Evolutionary conservation across 805 yeast genomes (phyloP).

Genomic region (Naumovozyma castellii): DNA sequence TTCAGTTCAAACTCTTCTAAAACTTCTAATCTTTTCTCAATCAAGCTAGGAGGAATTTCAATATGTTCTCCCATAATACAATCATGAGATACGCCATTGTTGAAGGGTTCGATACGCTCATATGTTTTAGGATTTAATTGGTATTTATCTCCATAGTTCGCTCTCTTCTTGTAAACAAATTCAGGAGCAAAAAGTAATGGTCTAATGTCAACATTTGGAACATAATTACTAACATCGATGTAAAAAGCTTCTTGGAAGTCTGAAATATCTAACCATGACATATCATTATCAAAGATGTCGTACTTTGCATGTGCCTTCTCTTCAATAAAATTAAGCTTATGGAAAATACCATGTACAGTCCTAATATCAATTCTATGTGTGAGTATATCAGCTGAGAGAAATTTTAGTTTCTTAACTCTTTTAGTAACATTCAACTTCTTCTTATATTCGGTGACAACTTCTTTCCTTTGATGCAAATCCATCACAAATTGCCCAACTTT

Average conservation of each 20-base stretch:
- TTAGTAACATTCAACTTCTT: constrained; percentile 40
- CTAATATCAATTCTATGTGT: constrained; percentile 51
- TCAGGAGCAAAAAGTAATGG: constrained; percentile 63
- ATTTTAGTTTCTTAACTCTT: constrained; percentile 44
- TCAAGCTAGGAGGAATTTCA: constrained; percentile 13
- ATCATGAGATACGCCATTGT: constrained; percentile 47
- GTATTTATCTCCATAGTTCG: constrained; percentile 38
- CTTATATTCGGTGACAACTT: constrained; percentile 36
- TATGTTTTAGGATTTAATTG: constrained; percentile 33
- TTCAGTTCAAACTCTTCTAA: constrained; percentile 36
- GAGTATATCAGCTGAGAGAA: constrained; percentile 57
- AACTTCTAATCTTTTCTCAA: constrained; percentile 15
- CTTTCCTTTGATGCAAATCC: constrained; percentile 60
- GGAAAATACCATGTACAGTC: constrained; percentile 41
- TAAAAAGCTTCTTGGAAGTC: constrained; percentile 53
- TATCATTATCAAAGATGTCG: constrained; percentile 43
- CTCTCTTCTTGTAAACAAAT: constrained; percentile 60
- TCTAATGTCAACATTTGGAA: constrained; percentile 38
- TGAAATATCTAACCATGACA: constrained; percentile 50
- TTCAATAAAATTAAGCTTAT: constrained; percentile 18
- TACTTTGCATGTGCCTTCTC: constrained; percentile 16
- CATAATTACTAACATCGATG: constrained; percentile 30
- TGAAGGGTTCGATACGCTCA: constrained; percentile 37
- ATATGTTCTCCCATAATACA: constrained; percentile 38
- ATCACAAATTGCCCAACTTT: constrained; percentile 45